Percentiles rank a stretch among this genome's conserved stretches.
These are phyloP conservation scores for Leptographium wingfieldii DNA, from an alignment of 2,329 filamentous ascomycete species.

Conservation along the genomic window DNA sequence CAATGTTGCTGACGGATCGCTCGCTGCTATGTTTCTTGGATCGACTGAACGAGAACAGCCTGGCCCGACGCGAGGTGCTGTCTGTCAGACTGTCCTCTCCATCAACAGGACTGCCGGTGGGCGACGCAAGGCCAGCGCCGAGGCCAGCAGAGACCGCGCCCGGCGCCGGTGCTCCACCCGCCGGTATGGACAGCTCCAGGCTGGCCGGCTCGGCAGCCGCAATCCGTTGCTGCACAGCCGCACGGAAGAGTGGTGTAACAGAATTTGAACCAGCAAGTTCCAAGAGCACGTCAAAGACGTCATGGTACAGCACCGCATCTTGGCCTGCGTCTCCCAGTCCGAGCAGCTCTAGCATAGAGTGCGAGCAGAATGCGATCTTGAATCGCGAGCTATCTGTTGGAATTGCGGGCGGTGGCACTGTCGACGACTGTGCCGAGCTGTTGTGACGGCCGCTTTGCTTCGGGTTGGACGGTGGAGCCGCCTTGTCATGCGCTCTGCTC, in stretches of 20 bases:
- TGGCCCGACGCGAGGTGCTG: constrained; percentile 2
- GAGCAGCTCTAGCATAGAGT: constrained; percentile 30
- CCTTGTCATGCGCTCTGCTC: constrained; percentile 11
- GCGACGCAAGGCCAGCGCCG: constrained; percentile 7
- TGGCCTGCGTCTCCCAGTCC: constrained; percentile 24
- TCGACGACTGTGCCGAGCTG: background rate
- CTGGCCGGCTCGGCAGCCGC: constrained; percentile 12
- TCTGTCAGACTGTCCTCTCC: too few relatives aligned
- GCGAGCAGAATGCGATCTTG: constrained; percentile 28
- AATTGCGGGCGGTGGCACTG: constrained; percentile 2
- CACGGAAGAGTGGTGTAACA: constrained; percentile 31
- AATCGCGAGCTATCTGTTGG: constrained; percentile 17
- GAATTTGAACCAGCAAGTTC: constrained; percentile 31
- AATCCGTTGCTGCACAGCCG: constrained; percentile 27
- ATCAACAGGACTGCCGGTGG: background rate
- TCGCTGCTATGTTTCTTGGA: background rate
- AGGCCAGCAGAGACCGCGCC: constrained; percentile 5
- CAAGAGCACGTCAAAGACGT: constrained; percentile 42
- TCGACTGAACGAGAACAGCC: constrained; percentile 2
- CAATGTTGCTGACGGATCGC: background rate
- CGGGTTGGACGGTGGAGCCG: constrained; percentile 6
- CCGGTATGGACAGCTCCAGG: constrained; percentile 11
- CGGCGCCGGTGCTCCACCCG: background rate
- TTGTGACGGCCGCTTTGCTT: constrained; percentile 9
- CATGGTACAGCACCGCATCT: constrained; percentile 28